These are phyloP conservation scores for Cephalotrichum gorgonifer DNA, from an alignment of 2,329 filamentous ascomycete genomes.

Conservation along the genomic window DNA sequence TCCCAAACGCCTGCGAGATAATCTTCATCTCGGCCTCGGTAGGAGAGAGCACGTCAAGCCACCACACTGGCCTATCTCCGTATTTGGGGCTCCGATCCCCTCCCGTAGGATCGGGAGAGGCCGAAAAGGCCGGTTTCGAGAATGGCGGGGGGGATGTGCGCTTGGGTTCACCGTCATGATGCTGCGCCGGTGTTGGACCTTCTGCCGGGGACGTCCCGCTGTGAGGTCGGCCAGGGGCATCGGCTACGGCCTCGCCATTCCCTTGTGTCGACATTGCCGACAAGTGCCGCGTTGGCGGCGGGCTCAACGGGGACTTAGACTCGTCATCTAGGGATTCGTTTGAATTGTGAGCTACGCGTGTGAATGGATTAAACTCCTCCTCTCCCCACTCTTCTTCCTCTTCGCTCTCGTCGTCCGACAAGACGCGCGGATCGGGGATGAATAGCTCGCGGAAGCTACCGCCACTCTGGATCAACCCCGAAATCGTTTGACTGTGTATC, in stretches of 20 bases:
- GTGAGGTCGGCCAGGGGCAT: not conserved
- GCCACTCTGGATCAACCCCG: conserved; percentile 79
- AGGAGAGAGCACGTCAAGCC: conserved; percentile 85
- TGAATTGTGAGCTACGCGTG: conserved; percentile 13
- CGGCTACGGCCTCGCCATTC: not conserved
- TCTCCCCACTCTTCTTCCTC: conserved; percentile 34
- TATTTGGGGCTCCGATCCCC: conserved; percentile 41
- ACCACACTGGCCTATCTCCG: conserved; percentile 87
- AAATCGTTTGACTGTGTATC: conserved; percentile 91
- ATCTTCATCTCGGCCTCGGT: conserved; percentile 95
- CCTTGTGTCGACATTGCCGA: not conserved
- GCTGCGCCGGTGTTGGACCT: not conserved
- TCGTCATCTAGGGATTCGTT: conserved; percentile 22
- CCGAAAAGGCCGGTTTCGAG: not conserved
- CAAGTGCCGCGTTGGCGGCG: not conserved
- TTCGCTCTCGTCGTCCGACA: conserved; percentile 65
- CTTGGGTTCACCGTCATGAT: not conserved
- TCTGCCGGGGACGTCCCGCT: not conserved
- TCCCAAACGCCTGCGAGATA: conserved; percentile 83
- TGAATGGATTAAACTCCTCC: conserved; percentile 9
- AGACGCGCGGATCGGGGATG: conserved; percentile 69
- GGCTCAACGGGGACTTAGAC: conserved; percentile 19
- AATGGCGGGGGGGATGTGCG: not conserved
- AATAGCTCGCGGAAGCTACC: conserved; percentile 81
- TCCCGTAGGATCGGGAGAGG: conserved; percentile 9